Evolutionary conservation across 257 asterid species (phyloP).

Genomic region (Solanum pimpinellifolium): DNA sequence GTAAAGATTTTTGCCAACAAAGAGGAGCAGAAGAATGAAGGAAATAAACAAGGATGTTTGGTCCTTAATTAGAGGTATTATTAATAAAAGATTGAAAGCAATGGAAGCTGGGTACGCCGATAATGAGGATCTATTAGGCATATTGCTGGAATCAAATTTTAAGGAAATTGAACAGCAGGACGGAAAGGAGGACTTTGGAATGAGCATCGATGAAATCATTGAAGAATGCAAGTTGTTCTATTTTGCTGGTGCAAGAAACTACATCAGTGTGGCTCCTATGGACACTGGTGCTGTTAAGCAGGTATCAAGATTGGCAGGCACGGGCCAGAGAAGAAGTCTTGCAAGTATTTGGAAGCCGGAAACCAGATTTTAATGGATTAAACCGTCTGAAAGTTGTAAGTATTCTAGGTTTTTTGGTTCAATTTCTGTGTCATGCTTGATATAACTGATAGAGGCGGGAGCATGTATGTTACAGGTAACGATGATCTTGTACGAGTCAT

Average conservation of each 20-base stretch:
- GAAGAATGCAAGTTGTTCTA: constrained; percentile 47
- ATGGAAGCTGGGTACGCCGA: neutral
- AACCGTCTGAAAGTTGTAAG: constrained; percentile 24
- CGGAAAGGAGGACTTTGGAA: neutral
- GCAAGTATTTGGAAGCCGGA: constrained; percentile 12
- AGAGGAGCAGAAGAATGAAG: constrained; percentile 16
- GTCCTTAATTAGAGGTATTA: constrained; percentile 7
- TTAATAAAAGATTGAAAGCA: constrained; percentile 21
- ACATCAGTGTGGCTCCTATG: constrained; percentile 41
- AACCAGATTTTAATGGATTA: constrained; percentile 13
- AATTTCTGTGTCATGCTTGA: neutral
- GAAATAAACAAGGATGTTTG: neutral
- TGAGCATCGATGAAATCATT: constrained; percentile 14
- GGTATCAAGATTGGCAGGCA: constrained; percentile 19
- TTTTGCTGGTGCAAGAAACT: constrained; percentile 44
- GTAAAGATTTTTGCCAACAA: constrained; percentile 29
- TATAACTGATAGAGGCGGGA: neutral
- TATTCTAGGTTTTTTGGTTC: neutral
- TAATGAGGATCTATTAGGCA: constrained; percentile 5
- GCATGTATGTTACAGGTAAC: constrained; percentile 6
- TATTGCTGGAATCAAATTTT: constrained; percentile 2
- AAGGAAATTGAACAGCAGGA: neutral
- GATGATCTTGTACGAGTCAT: constrained; percentile 8
- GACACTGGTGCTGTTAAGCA: constrained; percentile 33
- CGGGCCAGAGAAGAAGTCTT: constrained; percentile 24